Conservation (phyloP, 2,329 filamentous ascomycete genomes). For the Shiraia sp. region DNA sequence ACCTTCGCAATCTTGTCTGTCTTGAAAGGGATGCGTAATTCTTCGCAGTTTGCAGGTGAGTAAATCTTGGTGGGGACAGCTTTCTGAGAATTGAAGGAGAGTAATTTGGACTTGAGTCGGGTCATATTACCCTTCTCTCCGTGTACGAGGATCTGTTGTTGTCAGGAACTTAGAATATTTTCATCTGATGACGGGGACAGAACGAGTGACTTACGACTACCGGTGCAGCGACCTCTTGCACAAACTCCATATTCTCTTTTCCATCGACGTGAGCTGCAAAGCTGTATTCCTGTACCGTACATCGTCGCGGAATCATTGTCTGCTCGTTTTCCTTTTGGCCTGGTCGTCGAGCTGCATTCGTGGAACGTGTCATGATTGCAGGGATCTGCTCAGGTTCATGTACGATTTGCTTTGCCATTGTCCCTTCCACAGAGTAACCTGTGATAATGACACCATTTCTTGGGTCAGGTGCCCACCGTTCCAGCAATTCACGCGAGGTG, state of each 20-base stretch:
- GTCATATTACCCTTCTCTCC: slow-evolving; percentile 99
- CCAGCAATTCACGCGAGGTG: slow-evolving; percentile 87
- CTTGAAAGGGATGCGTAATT: slow-evolving; percentile 91
- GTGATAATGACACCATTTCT: slow-evolving; percentile 99
- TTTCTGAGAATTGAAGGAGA: slow-evolving; percentile 87
- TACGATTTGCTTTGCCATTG: slow-evolving; percentile 95
- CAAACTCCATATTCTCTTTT: slow-evolving; percentile 93
- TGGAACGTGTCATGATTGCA: slow-evolving; percentile 74
- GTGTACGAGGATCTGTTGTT: slow-evolving; percentile 94
- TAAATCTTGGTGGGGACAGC: slow-evolving; percentile 85
- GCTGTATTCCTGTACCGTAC: slow-evolving; percentile 90
- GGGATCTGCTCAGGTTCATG: slow-evolving; percentile 94
- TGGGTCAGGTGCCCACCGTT: slow-evolving; percentile 93
- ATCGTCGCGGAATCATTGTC: slow-evolving; percentile 87
- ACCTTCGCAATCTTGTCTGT: slow-evolving; percentile 95
- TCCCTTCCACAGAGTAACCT: slow-evolving; percentile 96
- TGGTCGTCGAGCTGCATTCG: slow-evolving; percentile 60
- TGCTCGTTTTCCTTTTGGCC: slow-evolving; percentile 74
- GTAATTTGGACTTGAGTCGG: slow-evolving; percentile 88
- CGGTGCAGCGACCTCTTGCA: slow-evolving; percentile 88
- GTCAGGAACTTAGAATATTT: too few species aligned
- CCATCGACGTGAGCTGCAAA: slow-evolving; percentile 98
- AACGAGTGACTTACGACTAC: slow-evolving; percentile 73
- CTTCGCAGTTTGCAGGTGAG: slow-evolving; percentile 92
- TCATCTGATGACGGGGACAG: too few species aligned